A percentile compares a stretch with the other conserved stretches of the same genome.
phyloP scores from a whole-genome alignment of 1,284 basidiomycete species.

The Trametes hirsuta region DNA sequence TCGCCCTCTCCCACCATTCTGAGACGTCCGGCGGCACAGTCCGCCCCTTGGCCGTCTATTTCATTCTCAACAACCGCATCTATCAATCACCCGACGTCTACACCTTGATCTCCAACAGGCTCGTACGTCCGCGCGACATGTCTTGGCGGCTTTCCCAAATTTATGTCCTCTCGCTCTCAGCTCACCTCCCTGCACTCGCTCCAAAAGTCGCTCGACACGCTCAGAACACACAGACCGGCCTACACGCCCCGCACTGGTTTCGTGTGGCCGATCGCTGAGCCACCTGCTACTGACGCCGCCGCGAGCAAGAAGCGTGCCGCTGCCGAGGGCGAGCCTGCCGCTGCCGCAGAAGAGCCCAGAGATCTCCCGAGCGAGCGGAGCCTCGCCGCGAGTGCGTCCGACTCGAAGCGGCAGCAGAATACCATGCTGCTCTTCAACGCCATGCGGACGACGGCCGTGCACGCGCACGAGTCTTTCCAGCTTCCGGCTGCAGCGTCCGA shows the following conservation, averaged over 20 bases:
- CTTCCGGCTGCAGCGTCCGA: slow-evolving; percentile 38
- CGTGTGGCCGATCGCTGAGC: slow-evolving; percentile 75
- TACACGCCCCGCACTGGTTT: slow-evolving; percentile 81
- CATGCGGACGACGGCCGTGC: slow-evolving; percentile 74
- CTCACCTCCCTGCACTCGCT: slow-evolving; percentile 73
- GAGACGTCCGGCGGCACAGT: slow-evolving; percentile 44
- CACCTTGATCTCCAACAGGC: slow-evolving; percentile 77
- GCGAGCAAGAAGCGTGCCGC: slow-evolving; percentile 46
- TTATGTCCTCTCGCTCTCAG: slow-evolving; percentile 38
- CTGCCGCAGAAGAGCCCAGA: slow-evolving; percentile 30
- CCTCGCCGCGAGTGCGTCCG: slow-evolving; percentile 5
- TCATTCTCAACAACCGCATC: slow-evolving; percentile 84
- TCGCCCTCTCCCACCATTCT: slow-evolving; percentile 13
- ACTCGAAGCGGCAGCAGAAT: slow-evolving; percentile 57
- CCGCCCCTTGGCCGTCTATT: slow-evolving; percentile 77
- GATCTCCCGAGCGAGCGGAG: slow-evolving; percentile 22
- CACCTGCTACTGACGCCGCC: slow-evolving; percentile 45
- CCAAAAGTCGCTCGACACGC: slow-evolving; percentile 71
- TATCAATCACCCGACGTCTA: slow-evolving; percentile 87
- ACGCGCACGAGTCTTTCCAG: slow-evolving; percentile 56
- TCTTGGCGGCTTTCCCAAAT: neutral
- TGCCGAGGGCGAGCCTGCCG: slow-evolving; percentile 33
- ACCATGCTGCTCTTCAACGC: slow-evolving; percentile 68
- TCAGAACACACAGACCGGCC: slow-evolving; percentile 72
- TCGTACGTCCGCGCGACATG: slow-evolving; percentile 50